Conservation (phyloP, 2,329 filamentous ascomycete genomes). For the Grosmannia huntii region DNA sequence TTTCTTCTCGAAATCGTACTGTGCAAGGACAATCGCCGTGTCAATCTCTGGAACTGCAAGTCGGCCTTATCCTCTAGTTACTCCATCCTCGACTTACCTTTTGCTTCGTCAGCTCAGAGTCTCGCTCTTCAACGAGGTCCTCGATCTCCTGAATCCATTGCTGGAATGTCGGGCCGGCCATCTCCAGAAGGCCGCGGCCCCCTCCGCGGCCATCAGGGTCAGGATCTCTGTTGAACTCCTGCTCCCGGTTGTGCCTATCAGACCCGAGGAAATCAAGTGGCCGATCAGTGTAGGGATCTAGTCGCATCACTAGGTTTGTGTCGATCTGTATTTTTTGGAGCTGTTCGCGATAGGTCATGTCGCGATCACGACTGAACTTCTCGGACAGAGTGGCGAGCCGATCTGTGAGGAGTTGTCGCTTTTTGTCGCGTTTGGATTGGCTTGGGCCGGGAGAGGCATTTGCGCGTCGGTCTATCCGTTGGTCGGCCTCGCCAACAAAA, state of each 20-base stretch:
- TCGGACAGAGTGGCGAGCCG: constrained; percentile 64
- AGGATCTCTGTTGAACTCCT: constrained; percentile 23
- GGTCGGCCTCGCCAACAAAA: constrained; percentile 1
- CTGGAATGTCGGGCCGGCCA: constrained; percentile 73
- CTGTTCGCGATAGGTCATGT: constrained; percentile 77
- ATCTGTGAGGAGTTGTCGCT: constrained; percentile 70
- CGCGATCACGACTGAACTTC: constrained; percentile 68
- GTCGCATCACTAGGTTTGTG: constrained; percentile 71
- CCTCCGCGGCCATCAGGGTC: constrained; percentile 20
- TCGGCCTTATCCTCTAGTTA: not conserved
- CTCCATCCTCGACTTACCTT: constrained; percentile 45
- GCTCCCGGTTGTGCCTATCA: constrained; percentile 17
- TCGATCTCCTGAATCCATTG: constrained; percentile 81
- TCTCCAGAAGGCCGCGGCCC: constrained; percentile 48
- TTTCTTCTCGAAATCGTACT: constrained; percentile 54
- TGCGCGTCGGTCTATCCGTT: constrained; percentile 14
- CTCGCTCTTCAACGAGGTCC: constrained; percentile 74
- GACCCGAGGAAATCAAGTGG: constrained; percentile 24
- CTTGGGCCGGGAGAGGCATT: constrained; percentile 21
- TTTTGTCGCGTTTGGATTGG: constrained; percentile 78
- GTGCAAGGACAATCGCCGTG: not conserved
- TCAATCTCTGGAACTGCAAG: not conserved
- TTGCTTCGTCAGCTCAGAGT: constrained; percentile 68
- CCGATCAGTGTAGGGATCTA: constrained; percentile 59
- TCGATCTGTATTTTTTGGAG: constrained; percentile 86